Percentiles rank a stretch among this genome's conserved stretches.
phyloP scores from a whole-genome alignment of 257 asterid genomes.

The Lithospermum erythrorhizon region DNA sequence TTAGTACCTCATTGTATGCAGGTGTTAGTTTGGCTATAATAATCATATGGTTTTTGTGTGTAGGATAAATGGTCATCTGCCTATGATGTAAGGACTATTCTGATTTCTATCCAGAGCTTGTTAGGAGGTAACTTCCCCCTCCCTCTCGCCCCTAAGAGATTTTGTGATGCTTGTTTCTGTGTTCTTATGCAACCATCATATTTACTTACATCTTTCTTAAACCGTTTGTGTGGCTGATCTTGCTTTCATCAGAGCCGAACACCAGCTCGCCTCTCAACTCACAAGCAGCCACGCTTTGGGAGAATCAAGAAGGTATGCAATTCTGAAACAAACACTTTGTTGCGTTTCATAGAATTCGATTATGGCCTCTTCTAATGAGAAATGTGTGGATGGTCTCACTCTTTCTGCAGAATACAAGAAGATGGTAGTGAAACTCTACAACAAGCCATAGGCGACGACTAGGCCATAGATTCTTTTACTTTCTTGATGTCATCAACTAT shows the following conservation, averaged over 20 bases:
- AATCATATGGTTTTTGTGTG: neutral
- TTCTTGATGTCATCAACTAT: neutral
- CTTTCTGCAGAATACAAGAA: constrained; percentile 27
- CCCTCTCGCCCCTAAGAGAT: too few relatives aligned
- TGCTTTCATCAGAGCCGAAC: constrained; percentile 53
- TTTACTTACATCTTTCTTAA: too few relatives aligned
- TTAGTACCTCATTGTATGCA: too few relatives aligned
- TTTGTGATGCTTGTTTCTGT: too few relatives aligned
- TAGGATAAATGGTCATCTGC: constrained; percentile 98
- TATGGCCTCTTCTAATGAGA: neutral
- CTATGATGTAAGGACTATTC: constrained; percentile 88
- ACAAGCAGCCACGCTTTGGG: constrained; percentile 85
- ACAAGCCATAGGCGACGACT: constrained; percentile 19
- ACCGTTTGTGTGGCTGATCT: neutral
- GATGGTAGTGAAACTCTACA: constrained; percentile 36
- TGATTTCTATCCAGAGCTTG: constrained; percentile 81
- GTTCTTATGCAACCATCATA: too few relatives aligned
- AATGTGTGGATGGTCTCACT: neutral
- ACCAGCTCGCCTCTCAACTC: constrained; percentile 84
- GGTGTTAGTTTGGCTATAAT: too few relatives aligned
- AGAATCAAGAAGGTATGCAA: constrained; percentile 65
- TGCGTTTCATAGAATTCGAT: neutral
- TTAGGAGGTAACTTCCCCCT: constrained; percentile 58
- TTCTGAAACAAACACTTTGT: neutral
- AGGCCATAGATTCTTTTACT: neutral